Base-by-base conservation (phyloP, 352 stramenopile genomes). In the Phytopythium cucurbitacearum region DNA sequence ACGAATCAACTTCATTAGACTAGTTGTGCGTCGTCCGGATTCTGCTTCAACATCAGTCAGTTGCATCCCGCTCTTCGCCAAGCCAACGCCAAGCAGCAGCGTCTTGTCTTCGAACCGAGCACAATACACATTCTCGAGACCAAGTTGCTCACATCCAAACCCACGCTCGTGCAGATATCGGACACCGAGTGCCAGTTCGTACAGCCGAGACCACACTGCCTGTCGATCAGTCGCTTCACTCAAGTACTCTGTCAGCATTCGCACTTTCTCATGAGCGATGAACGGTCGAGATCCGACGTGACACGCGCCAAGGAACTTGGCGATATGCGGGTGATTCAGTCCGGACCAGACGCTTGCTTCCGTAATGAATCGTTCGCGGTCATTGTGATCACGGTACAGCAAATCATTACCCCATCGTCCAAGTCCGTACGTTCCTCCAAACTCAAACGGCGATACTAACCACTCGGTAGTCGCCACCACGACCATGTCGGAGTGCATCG, bases 291-390 rank as follows among this genome's bases (percentile, higher is more conserved):
- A 6, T 0, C 39, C 39, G 0, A 42, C 39, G 15, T 42, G 39
- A 2, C 39, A 42, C 39, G 39, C 39, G 39, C 39, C 39, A n/a
- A 42, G 39, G 39, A 42, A 42, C 39, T 42, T 42, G 39, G 39
- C 39, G 0, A 42, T n/a, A 5, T 42, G 39, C 39, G 39, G 39
- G 2, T 42, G 39, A 42, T 42, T 42, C 11, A 69, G 37, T 7
- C 11, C 4, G 10, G 43, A 33, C 35, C 37, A 49, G 5, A 46
- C 16, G 5, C 10, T 10, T 3, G 21, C 38, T 32, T 54, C 48
- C 11, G 10, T 36, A 4, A 54, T 49, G 12, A 49, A 39, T 4
- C 7, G 43, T 8, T 5, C 11, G 5, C 21, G 35, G 43, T 49
- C 43, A 21, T 5, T 38, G 43, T 21, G 10, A 2, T 49, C 42